Percentiles rank a stretch among this genome's conserved stretches.
phyloP scores from a whole-genome alignment of 139 green algal species.

The Chlorella sp. region DNA sequence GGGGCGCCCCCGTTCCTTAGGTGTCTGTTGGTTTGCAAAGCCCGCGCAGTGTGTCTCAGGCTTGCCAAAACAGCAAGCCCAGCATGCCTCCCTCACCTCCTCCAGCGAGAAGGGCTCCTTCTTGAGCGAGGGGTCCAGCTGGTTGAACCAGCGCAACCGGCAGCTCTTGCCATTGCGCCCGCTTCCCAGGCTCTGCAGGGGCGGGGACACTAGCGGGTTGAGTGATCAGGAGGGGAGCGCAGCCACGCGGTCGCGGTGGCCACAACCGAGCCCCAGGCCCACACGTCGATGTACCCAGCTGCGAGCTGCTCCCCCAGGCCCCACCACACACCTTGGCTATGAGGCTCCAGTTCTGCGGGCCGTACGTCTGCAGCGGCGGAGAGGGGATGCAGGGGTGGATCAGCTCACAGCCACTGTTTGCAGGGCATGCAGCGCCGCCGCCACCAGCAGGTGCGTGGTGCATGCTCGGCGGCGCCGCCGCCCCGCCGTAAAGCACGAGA shows the following conservation, averaged over 20 bases:
- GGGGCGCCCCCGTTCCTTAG: too few species aligned
- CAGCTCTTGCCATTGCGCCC: constrained; percentile 89
- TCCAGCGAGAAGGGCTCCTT: constrained; percentile 77
- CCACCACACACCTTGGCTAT: constrained; percentile 55
- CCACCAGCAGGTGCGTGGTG: too few species aligned
- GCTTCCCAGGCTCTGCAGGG: constrained; percentile 48
- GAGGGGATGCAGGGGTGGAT: neutral
- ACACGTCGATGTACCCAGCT: too few species aligned
- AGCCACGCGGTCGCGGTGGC: neutral
- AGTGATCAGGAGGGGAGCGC: neutral
- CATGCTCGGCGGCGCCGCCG: too few species aligned
- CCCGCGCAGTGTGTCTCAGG: too few species aligned
- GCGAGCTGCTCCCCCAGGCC: too few species aligned
- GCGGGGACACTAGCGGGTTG: neutral
- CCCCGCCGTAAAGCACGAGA: too few species aligned
- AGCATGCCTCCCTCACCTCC: constrained; percentile 48
- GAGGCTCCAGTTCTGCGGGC: constrained; percentile 58
- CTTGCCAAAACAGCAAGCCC: too few species aligned
- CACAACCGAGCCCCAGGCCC: too few species aligned
- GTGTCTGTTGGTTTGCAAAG: too few species aligned
- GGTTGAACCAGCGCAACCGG: constrained; percentile 84
- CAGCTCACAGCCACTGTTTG: too few species aligned
- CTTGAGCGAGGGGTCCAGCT: constrained; percentile 75
- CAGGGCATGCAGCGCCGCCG: too few species aligned
- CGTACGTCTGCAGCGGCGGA: constrained; percentile 49